Evolutionary conservation across 768 basidiomycete genomes (phyloP).

Genomic region (Boletus rubescentipes): DNA sequence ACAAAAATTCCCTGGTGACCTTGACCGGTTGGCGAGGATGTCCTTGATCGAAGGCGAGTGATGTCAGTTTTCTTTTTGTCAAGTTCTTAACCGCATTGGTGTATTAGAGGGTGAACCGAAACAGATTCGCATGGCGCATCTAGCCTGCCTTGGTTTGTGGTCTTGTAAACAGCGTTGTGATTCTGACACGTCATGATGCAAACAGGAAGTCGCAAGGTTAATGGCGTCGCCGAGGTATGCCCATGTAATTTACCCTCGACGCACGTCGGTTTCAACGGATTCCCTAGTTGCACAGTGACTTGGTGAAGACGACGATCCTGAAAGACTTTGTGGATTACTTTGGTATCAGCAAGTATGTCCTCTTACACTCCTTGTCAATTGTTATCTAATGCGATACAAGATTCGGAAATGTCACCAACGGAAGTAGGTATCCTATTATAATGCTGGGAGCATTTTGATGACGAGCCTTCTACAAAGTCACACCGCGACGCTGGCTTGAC

Average conservation of each 20-base stretch:
- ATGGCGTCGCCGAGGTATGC: constrained; percentile 88
- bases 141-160: constrained; percentile 75
- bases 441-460: neutral
- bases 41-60: constrained; percentile 81
- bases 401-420: constrained; percentile 92
- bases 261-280: neutral
- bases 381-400: constrained; percentile 35
- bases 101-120: constrained; percentile 79
- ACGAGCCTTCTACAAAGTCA: constrained; percentile 47
- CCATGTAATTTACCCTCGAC: neutral
- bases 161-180: neutral
- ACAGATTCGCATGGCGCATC: constrained; percentile 86
- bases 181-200: neutral
- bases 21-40: constrained; percentile 79
- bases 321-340: constrained; percentile 95
- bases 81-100: neutral
- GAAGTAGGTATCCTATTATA: constrained; percentile 51
- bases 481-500: constrained; percentile 91
- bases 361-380: neutral
- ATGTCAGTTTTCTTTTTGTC: neutral
- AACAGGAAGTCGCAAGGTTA: constrained; percentile 77
- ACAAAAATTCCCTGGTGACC: constrained; percentile 85
- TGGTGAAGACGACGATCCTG: constrained; percentile 79
- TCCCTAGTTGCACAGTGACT: constrained; percentile 75
- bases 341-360: constrained; percentile 69